Evolutionary conservation across 129 eudicot species (phyloP), one percentile per base, ranked within the genome.

Genomic region (Heracleum sosnowskyi): DNA sequence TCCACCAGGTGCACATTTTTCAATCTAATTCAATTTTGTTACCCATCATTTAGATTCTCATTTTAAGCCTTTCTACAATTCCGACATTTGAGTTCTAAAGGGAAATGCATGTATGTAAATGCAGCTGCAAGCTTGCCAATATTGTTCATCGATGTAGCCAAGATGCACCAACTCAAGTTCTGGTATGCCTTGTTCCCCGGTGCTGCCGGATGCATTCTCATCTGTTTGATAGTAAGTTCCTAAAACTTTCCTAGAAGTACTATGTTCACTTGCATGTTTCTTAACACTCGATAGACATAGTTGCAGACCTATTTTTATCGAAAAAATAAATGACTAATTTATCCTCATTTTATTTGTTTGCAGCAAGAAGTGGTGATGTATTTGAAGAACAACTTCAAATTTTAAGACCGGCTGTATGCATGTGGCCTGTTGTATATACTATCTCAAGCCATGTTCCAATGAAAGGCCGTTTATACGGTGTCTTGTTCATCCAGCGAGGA

Each of bases 121-220:
- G 82, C 85, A 96, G 99, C 97, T 82, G 97, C 97, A 41, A 90
- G 99, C 82, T 84, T 96, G 87, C 99, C 99, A 4, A 79, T 96
- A 78, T 68, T 96, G 55, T 96, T 96, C 78, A 87, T 96, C 33
- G 97, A 96, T 78, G 99, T 92, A 76, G 90, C 86, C 3, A 92
- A 92, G 88, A 68, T 96, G 68, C 99, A 96, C 55, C 86, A 81
- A 28, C 77, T 96, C 82, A 90, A 90, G 74, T 90, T 76, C 81
- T 92, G 99, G 99, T 96, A 90, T 69, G 82, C 89, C 26, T 86
- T 96, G 78, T 96, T 96, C 79, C 99, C 99, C 11, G 97, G 97
- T 46, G 97, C 93, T 35, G 84, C 96, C 35, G 97, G 91, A 53
- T 96, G 99, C 83, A 75, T 96, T 51, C 79, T 92, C 76, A 88